Evolutionary conservation across 805 yeast species (phyloP).

Genomic region (Kluyveromyces siamensis): DNA sequence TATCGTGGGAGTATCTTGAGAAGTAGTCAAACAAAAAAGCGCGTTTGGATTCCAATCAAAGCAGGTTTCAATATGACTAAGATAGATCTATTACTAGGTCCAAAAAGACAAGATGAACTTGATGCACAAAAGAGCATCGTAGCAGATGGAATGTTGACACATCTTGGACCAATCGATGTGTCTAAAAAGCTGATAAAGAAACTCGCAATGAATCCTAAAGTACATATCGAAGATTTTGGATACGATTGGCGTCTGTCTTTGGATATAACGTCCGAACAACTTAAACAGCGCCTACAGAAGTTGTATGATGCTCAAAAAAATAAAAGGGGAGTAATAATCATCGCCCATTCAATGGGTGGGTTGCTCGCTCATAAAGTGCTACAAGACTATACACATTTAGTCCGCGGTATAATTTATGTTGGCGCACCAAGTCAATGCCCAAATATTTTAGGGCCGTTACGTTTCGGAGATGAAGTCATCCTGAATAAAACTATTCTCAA

Average conservation of each 20-base stretch:
- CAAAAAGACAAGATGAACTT: constrained; percentile 58
- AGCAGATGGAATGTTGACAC: constrained; percentile 71
- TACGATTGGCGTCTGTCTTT: constrained; percentile 87
- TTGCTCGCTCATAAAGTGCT: constrained; percentile 72
- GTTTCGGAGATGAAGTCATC: constrained; percentile 74
- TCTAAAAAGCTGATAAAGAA: constrained; percentile 50
- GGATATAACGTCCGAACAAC: constrained; percentile 42
- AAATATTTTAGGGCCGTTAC: constrained; percentile 75
- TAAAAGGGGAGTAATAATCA: constrained; percentile 54
- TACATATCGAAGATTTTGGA: constrained; percentile 67
- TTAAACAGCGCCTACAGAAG: constrained; percentile 39
- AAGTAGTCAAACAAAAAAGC: constrained; percentile 50
- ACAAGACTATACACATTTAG: constrained; percentile 54
- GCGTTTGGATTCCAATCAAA: constrained; percentile 81
- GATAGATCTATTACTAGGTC: constrained; percentile 65
- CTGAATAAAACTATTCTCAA: constrained; percentile 67
- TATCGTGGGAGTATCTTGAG: constrained; percentile 76
- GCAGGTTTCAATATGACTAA: constrained; percentile 73
- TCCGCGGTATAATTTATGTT: constrained; percentile 70
- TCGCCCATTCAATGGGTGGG: constrained; percentile 96
- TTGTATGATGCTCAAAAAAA: constrained; percentile 31
- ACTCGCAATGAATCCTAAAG: constrained; percentile 45
- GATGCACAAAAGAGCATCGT: constrained; percentile 42
- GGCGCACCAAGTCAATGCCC: constrained; percentile 83
- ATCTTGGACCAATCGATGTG: constrained; percentile 83